A percentile compares a stretch with the other conserved stretches of the same genome.
phyloP scores from a whole-genome alignment of 805 yeast genomes.

The Wickerhamiella brachini region DNA sequence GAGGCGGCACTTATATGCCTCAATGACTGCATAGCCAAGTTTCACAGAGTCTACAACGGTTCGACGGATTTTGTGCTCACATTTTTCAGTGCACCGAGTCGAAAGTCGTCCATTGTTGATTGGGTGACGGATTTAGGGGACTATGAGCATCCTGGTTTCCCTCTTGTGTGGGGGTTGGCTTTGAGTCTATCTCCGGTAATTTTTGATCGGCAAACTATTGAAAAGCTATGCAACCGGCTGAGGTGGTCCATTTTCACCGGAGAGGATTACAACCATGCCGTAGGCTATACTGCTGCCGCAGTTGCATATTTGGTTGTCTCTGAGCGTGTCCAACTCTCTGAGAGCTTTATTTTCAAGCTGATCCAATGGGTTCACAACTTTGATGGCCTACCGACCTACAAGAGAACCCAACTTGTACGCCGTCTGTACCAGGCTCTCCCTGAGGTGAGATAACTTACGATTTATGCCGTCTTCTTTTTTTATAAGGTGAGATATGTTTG shows the following conservation, averaged over 20 bases:
- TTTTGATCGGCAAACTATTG: background rate
- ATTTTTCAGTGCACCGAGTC: background rate
- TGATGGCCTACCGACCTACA: background rate
- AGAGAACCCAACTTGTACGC: background rate
- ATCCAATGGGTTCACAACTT: background rate
- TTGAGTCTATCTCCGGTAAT: background rate
- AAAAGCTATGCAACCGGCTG: background rate
- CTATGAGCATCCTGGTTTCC: background rate
- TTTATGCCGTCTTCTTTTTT: too few species aligned
- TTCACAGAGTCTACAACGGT: background rate
- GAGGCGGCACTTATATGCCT: background rate
- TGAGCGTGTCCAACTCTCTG: background rate
- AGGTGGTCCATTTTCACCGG: background rate
- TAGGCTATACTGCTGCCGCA: background rate
- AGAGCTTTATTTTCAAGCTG: background rate
- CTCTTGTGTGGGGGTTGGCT: background rate
- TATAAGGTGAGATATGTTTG: too few species aligned
- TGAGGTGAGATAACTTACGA: background rate
- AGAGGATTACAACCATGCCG: background rate
- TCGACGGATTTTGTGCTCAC: background rate
- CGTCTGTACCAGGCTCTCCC: background rate
- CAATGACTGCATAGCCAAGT: background rate
- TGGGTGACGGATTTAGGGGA: background rate
- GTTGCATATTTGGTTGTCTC: background rate
- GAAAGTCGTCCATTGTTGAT: background rate